Percentiles rank a stretch among this genome's conserved stretches.
Conservation (phyloP, 2,329 filamentous ascomycete species). For the Diaporthe vaccinii region DNA sequence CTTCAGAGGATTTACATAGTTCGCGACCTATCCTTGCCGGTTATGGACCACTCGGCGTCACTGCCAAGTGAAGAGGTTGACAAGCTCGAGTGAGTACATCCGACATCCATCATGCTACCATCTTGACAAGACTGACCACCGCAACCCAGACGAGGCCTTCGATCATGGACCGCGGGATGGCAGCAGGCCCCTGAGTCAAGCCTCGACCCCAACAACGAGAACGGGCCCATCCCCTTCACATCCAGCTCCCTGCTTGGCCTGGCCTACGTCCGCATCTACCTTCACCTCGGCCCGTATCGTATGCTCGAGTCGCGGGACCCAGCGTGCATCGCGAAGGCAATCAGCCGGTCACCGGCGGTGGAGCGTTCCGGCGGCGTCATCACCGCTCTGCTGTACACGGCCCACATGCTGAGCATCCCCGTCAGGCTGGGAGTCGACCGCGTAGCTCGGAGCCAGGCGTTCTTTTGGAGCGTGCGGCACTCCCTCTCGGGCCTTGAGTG, state of each 20-base stretch:
- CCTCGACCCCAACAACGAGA: slow-evolving; percentile 56
- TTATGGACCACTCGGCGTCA: slow-evolving; percentile 41
- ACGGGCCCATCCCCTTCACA: slow-evolving; percentile 57
- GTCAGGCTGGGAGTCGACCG: slow-evolving; percentile 67
- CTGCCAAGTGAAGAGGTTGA: slow-evolving; percentile 12
- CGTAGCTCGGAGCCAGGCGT: slow-evolving; percentile 67
- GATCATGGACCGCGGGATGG: slow-evolving; percentile 56
- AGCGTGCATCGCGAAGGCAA: slow-evolving; percentile 53
- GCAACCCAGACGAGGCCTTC: slow-evolving; percentile 48
- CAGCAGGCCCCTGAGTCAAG: slow-evolving; percentile 55
- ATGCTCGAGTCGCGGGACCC: slow-evolving; percentile 60
- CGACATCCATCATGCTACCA: neutral
- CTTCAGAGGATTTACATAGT: slow-evolving; percentile 56
- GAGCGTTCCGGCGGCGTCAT: slow-evolving; percentile 62
- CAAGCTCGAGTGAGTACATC: slow-evolving; percentile 6
- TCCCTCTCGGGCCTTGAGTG: slow-evolving; percentile 68
- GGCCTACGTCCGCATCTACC: slow-evolving; percentile 61
- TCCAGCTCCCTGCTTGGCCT: slow-evolving; percentile 61
- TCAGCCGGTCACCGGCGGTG: slow-evolving; percentile 55
- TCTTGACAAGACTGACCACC: slow-evolving; percentile 52
- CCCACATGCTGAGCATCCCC: slow-evolving; percentile 68
- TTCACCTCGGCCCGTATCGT: slow-evolving; percentile 59
- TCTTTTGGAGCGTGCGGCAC: slow-evolving; percentile 71
- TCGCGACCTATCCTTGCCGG: slow-evolving; percentile 52
- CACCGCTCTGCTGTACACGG: slow-evolving; percentile 65